Percentiles rank a stretch among this genome's conserved stretches.
Conservation (phyloP, 805 yeast species). For the Ogataea angusta region DNA sequence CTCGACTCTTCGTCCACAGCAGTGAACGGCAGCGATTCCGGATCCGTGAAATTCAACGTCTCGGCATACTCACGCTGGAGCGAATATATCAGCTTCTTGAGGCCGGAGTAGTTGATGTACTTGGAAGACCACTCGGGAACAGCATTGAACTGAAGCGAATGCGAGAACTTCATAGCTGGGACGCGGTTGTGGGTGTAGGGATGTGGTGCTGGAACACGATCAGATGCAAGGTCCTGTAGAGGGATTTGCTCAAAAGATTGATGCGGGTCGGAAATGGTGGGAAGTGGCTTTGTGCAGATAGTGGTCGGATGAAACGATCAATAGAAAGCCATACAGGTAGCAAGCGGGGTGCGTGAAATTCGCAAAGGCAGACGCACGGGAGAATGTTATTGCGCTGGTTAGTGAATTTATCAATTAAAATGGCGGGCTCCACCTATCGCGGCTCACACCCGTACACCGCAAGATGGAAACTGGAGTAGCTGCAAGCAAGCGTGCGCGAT, state of each 20-base stretch:
- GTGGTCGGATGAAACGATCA: background rate
- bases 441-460: constrained; percentile 4
- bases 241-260: constrained; percentile 15
- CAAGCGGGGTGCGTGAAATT: background rate
- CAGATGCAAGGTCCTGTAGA: constrained; percentile 18
- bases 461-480: constrained; percentile 1
- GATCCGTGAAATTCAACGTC: constrained; percentile 25
- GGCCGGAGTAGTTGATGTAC: constrained; percentile 83
- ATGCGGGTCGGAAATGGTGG: constrained; percentile 1
- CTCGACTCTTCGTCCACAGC: constrained; percentile 37
- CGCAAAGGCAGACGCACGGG: background rate
- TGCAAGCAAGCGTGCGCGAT: background rate
- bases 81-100: constrained; percentile 79
- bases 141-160: constrained; percentile 92
- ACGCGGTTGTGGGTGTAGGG: background rate
- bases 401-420: background rate
- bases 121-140: constrained; percentile 97
- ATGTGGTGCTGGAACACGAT: background rate
- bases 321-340: background rate
- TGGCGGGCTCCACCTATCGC: background rate
- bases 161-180: constrained; percentile 80
- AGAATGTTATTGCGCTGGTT: background rate
- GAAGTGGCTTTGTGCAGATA: background rate
- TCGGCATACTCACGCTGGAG: constrained; percentile 62
- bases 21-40: constrained; percentile 29